Percentiles rank a stretch among this genome's conserved stretches.
phyloP scores from a whole-genome alignment of 2,329 filamentous ascomycete genomes.

The Blastomyces silverae region DNA sequence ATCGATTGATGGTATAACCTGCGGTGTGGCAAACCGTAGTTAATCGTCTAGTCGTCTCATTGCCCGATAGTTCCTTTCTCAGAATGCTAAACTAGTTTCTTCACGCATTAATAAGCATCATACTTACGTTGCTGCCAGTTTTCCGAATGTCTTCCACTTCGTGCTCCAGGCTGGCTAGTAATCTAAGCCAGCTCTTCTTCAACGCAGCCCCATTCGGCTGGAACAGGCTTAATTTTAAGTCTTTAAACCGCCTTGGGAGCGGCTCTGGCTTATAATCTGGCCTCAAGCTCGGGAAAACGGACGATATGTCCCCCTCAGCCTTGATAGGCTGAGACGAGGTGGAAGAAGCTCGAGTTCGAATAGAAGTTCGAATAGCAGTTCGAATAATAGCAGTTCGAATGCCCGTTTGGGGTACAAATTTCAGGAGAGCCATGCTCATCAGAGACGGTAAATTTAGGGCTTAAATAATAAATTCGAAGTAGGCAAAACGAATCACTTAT shows the following conservation, averaged over 20 bases:
- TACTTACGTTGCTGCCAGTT: neutral
- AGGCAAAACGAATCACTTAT: neutral
- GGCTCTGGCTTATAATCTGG: constrained; percentile 40
- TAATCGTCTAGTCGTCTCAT: neutral
- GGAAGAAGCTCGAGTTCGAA: neutral
- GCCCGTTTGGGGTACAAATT: neutral
- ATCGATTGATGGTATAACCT: neutral
- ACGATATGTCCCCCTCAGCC: constrained; percentile 43
- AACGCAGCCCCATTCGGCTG: constrained; percentile 23
- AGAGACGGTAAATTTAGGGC: neutral
- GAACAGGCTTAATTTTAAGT: constrained; percentile 37
- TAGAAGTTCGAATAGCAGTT: neutral
- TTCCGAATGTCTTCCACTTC: neutral
- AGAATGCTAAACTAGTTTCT: too few relatives aligned
- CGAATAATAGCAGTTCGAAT: neutral
- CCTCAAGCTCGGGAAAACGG: constrained; percentile 43
- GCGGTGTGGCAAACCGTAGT: neutral
- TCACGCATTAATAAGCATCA: neutral
- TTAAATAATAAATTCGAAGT: neutral
- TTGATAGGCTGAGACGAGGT: constrained; percentile 35
- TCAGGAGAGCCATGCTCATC: neutral
- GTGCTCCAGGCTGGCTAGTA: neutral
- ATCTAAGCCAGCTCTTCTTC: neutral
- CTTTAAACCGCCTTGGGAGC: constrained; percentile 38
- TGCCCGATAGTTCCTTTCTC: neutral